Base-by-base conservation (phyloP, 352 stramenopile species). In the Pythium folliculosum region DNA sequence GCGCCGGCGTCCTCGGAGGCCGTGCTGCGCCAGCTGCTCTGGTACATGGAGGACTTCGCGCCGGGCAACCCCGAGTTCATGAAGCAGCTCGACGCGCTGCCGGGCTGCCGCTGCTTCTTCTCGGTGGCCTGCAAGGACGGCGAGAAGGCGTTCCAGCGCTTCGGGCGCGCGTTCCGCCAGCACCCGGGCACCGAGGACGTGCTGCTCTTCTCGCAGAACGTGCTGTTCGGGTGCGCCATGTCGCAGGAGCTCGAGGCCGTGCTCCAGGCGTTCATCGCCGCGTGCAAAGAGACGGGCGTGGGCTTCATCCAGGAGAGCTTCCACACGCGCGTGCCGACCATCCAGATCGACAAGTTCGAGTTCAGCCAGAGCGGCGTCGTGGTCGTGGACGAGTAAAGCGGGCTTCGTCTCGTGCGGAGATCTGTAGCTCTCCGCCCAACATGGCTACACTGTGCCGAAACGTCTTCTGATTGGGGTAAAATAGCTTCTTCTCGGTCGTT, bases 281-380 rank as follows among this genome's bases (percentile, higher is more conserved):
- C 61, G 38, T 55, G 50, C 17, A 25, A 61, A n/a, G 61, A 67
- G 50, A 67, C 61, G 13, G 50, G 51, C 30, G 61, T 67, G 21
- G 61, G 43, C 51, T 67, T 60, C 14, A 49, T 54, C 40, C 12
- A 60, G 12, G 61, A 67, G 43, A 67, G 61, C 19, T 56, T 67
- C 51, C 43, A 56, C 32, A 53, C 51, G 27, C 61, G 61, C 25
- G 50, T 56, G 61, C 51, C 61, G 6, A 60, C 61, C 17, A 67
- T 67, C 51, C 61, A 67, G 51, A 67, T 67, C 61, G 51, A 61
- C 38, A 53, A 54, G 27, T 67, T 60, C 30, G 61, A 67, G 61
- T 67, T 67, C 43, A 61, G 61, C 50, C 37, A 67, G 50, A 58
- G 17, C 16, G 61, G 51, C 38, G 47, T 67, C 38, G 51, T 60